Evolutionary conservation across 2,329 filamentous ascomycete species (phyloP).

Genomic region (Colletotrichum abscissum): DNA sequence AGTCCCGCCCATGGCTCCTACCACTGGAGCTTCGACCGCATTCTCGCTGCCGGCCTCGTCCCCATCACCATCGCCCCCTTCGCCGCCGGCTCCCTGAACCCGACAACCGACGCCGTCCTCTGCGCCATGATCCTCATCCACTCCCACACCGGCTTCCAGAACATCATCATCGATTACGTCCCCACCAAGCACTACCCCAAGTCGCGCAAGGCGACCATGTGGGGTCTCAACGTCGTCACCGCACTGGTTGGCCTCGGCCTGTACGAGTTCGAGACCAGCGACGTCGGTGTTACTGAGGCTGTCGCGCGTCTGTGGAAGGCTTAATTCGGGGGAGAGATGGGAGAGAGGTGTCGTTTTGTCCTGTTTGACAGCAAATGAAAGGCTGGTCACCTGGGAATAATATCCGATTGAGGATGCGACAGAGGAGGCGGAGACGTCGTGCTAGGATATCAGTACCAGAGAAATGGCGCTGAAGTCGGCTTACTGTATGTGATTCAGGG

Average conservation of each 20-base stretch:
- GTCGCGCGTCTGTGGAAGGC: constrained; percentile 92
- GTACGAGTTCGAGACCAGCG: constrained; percentile 99
- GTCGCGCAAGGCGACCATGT: constrained; percentile 74
- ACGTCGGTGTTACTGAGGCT: constrained; percentile 92
- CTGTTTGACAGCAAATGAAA: background rate
- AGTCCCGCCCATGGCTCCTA: constrained; percentile 90
- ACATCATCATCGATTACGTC: constrained; percentile 91
- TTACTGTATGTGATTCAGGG: constrained; percentile 28
- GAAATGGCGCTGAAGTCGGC: constrained; percentile 5
- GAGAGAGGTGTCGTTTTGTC: background rate
- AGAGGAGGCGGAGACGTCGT: background rate
- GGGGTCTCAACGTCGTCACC: constrained; percentile 83
- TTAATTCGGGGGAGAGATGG: constrained; percentile 48
- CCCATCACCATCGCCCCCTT: constrained; percentile 93
- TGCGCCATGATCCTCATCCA: constrained; percentile 88
- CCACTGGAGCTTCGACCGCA: constrained; percentile 97
- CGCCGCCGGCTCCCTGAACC: constrained; percentile 91
- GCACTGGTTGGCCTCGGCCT: constrained; percentile 86
- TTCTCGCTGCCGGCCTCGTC: constrained; percentile 83
- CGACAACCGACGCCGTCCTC: constrained; percentile 85
- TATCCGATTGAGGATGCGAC: background rate
- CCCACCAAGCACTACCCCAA: constrained; percentile 77
- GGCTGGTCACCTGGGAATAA: too few species aligned
- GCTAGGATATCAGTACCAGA: constrained; percentile 1
- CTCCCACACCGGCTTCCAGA: constrained; percentile 96